A percentile compares a stretch with the other conserved stretches of the same genome.
Conservation (phyloP, 129 eudicot species). For the Glebionis coronaria region DNA sequence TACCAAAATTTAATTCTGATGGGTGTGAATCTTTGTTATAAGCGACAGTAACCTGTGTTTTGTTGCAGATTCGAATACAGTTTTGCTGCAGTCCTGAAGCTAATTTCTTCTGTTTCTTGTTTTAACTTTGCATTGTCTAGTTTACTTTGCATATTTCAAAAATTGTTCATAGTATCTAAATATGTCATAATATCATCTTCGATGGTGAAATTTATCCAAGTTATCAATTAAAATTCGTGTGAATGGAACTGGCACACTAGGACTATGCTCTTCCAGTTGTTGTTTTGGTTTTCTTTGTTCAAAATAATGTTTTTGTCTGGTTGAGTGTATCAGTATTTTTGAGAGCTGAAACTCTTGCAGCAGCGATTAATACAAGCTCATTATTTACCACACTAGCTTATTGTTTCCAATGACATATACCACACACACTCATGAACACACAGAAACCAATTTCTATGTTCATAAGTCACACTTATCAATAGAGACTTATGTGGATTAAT, state of each 20-base stretch:
- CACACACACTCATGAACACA: too few relatives aligned
- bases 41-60: conserved; percentile 87
- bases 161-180: background rate
- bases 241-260: conserved; percentile 33
- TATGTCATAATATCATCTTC: conserved; percentile 5
- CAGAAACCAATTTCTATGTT: too few relatives aligned
- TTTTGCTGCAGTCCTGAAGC: background rate
- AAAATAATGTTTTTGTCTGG: conserved; percentile 89
- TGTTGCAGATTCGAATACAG: background rate
- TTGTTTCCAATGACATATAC: conserved; percentile 2
- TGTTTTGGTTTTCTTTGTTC: conserved; percentile 83
- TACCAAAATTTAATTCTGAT: conserved; percentile 76
- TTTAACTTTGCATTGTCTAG: too few relatives aligned
- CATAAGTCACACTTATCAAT: too few relatives aligned
- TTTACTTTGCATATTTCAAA: conserved; percentile 8
- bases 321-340: conserved; percentile 21
- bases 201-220: background rate
- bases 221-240: conserved; percentile 21
- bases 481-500: too few relatives aligned
- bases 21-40: conserved; percentile 81
- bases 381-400: background rate
- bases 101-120: background rate
- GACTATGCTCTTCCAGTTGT: conserved; percentile 41
- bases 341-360: background rate
- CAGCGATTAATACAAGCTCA: background rate